phyloP scores from a whole-genome alignment of 2,329 filamentous ascomycete species.

The Aspergillus aculeatinus region DNA sequence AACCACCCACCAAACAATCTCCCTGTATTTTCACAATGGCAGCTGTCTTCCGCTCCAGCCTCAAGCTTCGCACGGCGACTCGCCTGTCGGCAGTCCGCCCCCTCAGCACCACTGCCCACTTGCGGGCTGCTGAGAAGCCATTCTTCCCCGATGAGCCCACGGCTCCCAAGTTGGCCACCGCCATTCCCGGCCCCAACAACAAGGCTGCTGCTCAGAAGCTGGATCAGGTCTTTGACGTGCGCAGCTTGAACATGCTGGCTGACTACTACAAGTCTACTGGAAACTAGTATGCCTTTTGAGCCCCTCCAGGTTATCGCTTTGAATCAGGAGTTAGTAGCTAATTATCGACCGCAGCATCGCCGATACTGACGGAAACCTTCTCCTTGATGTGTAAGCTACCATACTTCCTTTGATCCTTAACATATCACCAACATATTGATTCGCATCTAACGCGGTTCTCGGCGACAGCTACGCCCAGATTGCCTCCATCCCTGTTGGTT shows the following conservation, averaged over 20 bases:
- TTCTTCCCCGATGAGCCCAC: constrained; percentile 61
- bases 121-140: constrained; percentile 44
- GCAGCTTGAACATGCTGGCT: constrained; percentile 78
- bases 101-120: constrained; percentile 37
- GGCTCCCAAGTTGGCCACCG: constrained; percentile 54
- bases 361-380: constrained; percentile 52
- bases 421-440: neutral
- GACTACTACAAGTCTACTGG: constrained; percentile 73
- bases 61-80: constrained; percentile 33
- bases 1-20: neutral
- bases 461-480: constrained; percentile 75
- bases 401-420: neutral
- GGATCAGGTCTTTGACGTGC: constrained; percentile 77
- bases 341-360: constrained; percentile 38
- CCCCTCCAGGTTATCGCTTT: constrained; percentile 18
- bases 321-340: neutral
- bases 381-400: constrained; percentile 50
- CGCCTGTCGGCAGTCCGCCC: constrained; percentile 36
- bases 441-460: constrained; percentile 8
- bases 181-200: constrained; percentile 74
- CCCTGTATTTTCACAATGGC: constrained; percentile 32
- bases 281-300: constrained; percentile 62
- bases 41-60: constrained; percentile 37
- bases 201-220: constrained; percentile 68
- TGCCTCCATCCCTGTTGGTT: constrained; percentile 86